Conservation (phyloP, 768 basidiomycete species). For the Mrakia hoshinonis region DNA sequence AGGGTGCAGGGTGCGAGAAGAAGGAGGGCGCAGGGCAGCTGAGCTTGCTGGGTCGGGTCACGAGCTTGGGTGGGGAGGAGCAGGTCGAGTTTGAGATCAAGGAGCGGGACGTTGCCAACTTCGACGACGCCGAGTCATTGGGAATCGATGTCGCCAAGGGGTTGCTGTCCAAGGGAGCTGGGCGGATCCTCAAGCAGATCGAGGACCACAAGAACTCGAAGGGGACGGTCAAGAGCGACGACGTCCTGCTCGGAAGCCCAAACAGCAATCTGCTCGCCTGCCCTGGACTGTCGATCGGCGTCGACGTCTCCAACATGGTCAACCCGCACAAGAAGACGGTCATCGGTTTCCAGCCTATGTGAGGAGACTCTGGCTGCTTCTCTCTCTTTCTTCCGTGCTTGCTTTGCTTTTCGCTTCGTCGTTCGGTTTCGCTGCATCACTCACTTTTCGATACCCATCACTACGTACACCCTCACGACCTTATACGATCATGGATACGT, state of each 20-base stretch:
- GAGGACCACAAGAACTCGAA: not conserved
- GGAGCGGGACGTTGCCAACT: constrained; percentile 48
- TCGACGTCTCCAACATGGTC: no score
- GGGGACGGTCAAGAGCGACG: not conserved
- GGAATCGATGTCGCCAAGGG: constrained; percentile 59
- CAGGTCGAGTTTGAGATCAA: constrained; percentile 62
- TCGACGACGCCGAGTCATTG: constrained; percentile 57
- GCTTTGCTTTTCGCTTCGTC: not conserved
- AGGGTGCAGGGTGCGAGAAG: not conserved
- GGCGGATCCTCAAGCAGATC: constrained; percentile 50
- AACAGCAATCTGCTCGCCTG: not conserved
- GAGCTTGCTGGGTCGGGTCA: constrained; percentile 70
- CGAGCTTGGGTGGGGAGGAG: constrained; percentile 61
- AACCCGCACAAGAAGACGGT: no score
- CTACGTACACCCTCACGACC: not conserved
- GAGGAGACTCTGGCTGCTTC: not conserved
- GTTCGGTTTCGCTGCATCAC: not conserved
- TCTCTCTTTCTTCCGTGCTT: not conserved
- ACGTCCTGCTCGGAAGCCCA: not conserved
- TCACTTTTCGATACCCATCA: not conserved
- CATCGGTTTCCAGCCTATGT: not conserved
- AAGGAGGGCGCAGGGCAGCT: constrained; percentile 44
- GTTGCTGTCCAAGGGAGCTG: constrained; percentile 63
- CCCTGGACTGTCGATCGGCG: not conserved
- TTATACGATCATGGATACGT: no score